A percentile compares a stretch with the other conserved stretches of the same genome.
Evolutionary conservation across 495 filamentous ascomycete genomes (phyloP).

Genomic region (Cryomyces minteri): DNA sequence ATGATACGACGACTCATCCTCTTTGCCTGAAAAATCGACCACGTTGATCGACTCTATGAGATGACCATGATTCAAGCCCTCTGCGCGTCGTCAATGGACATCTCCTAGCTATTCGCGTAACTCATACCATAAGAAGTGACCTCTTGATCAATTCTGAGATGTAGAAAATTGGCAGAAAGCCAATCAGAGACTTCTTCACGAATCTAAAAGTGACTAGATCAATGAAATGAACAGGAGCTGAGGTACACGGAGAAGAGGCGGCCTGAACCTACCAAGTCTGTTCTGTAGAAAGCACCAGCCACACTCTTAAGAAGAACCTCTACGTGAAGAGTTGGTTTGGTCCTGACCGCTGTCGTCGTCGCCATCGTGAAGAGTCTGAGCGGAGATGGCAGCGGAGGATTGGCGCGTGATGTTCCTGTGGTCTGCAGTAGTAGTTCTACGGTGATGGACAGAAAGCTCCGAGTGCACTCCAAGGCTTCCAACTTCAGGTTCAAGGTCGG

Average conservation of each 20-base stretch:
- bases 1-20: conserved; percentile 1
- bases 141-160: conserved; percentile 7
- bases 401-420: too few relatives aligned
- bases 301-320: conserved; percentile 6
- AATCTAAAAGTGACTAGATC: conserved; percentile 1
- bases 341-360: too few relatives aligned
- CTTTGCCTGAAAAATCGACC: conserved; percentile 10
- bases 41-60: conserved; percentile 13
- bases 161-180: conserved; percentile 2
- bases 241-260: too few relatives aligned
- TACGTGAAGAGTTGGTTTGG: conserved; percentile 7
- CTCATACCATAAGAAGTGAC: conserved; percentile 1
- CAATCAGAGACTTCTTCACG: conserved; percentile 8
- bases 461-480: too few relatives aligned
- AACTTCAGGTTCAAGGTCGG: too few relatives aligned
- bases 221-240: too few relatives aligned
- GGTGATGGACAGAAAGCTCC: too few relatives aligned
- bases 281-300: conserved; percentile 1
- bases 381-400: too few relatives aligned
- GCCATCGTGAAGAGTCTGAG: too few relatives aligned
- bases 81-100: not conserved
- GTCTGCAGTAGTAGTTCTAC: too few relatives aligned
- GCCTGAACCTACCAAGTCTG: conserved; percentile 2
- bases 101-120: too few relatives aligned
- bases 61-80: conserved; percentile 1